Evolutionary conservation across 176 grass and related monocot species (phyloP), one percentile per base, ranked within the genome.

Genomic region (Avena sativa): DNA sequence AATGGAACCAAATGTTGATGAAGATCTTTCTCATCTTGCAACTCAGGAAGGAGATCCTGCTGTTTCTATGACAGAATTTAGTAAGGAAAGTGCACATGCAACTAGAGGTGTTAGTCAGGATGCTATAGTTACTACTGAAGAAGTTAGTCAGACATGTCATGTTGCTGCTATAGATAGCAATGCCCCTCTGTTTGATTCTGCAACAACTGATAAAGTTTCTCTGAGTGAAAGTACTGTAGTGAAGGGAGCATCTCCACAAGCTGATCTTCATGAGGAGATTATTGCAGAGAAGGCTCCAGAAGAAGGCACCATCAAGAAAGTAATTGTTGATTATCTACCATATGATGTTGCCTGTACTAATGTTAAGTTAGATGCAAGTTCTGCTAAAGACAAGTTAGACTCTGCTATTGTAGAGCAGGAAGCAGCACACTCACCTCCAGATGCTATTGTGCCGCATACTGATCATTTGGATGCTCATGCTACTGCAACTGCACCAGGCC

Each of bases 201-300:
- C 78, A 6, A 61, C 52, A 87, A 53, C 60, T 83, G 66, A 71
- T 79, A 88, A 78, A 84, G 61, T 71, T 90, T 78, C 75, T 91
- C 61, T 75, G 84, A 65, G 46, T 67, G 65, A 43, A 5, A 56
- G 48, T 47, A 15, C 46, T 87, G 14, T 3, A 47, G n/a, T 83
- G 56, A 73, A 83, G 53, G 88, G 79, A 80, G 88, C 55, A 56
- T 51, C 72, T 83, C 65, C 30, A 20, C 66, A n/a, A 55, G 49
- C 40, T 66, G 73, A 92, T 58, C 19, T 4, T 49, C n/a, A 89
- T 36, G 20, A 5, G 63, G 79, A 84, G 44, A 51, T 44, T 50
- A 55, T 83, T 23, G 65, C 47, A 44, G 82, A 86, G 20, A 74
- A 89, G 53, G 34, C 0, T n/a, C 50, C 53, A 85, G 86, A 78